Base-by-base conservation (phyloP, 768 basidiomycete genomes). In the Imleria badia region DNA sequence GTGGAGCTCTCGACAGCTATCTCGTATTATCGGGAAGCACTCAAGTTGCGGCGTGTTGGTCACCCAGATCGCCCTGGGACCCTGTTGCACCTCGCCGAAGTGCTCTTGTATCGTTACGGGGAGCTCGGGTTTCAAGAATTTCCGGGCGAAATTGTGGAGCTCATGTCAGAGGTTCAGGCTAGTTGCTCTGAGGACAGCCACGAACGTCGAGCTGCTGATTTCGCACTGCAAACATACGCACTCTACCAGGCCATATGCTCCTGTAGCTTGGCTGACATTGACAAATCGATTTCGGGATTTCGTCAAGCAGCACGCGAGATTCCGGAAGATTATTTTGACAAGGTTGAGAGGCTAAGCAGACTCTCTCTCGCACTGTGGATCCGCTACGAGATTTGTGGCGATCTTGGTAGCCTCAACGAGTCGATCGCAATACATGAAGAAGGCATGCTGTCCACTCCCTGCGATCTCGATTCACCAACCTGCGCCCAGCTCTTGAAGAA, bases 331-430 rank as follows among this genome's bases (percentile, higher is more conserved):
- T 62, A 65, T 35, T 34, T 58, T 7, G 39, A 53, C 30, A 52
- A 40, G 36, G 22, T 38, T 12, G 17, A 9, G 23, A 35, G 29
- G n/a, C 26, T 61, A 2, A 50, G 12, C 47, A 65, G 56, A 45
- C 65, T 68, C 14, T 57, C 41, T 12, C 38, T 26, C 6, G 46
- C 56, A 22, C 54, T 64, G 31, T 40, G 26, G 43, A 11, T 26
- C 19, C 43, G 55, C 7, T 58, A 50, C n/a, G 36, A 49, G n/a
- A 20, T 35, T n/a, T 38, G 10, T 4, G 14, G 38, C 14, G 7
- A 34, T 26, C 13, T 20, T 17, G 34, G 10, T 23, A 56, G 58
- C 43, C 45, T 67, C 15, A 46, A 65, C 19, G 55, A 62, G 45
- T 61, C 65, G 12, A 64, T 42, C 13, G 14, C n/a, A 5, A 20